Conservation (phyloP, 2,329 filamentous ascomycete species). For the Dothistroma pini region DNA sequence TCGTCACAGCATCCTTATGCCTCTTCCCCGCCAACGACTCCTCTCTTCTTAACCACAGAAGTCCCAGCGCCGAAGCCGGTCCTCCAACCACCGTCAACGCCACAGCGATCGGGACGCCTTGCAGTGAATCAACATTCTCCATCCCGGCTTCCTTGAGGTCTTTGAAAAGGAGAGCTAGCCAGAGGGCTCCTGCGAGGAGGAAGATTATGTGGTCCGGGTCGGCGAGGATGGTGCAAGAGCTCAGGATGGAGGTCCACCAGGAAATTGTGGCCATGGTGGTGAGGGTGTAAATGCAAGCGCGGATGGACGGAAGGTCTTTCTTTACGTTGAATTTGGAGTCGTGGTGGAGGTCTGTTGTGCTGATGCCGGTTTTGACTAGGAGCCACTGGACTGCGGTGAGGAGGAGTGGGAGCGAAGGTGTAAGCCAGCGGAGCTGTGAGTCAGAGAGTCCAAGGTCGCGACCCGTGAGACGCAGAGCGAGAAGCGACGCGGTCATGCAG, state of each 20-base stretch:
- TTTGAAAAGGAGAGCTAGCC: conserved; percentile 32
- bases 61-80: conserved; percentile 31
- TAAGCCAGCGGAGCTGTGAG: background rate
- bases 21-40: conserved; percentile 33
- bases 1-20: conserved; percentile 19
- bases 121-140: conserved; percentile 24
- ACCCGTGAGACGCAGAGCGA: conserved; percentile 10
- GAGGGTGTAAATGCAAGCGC: conserved; percentile 9
- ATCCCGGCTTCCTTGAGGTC: conserved; percentile 37
- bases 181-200: conserved; percentile 20
- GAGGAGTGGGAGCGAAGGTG: conserved; percentile 15
- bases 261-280: conserved; percentile 3
- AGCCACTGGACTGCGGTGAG: conserved; percentile 19
- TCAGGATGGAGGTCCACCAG: conserved; percentile 12
- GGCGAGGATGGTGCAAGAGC: conserved; percentile 2
- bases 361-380: conserved; percentile 21
- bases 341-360: conserved; percentile 19
- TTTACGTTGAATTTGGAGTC: conserved; percentile 15
- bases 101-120: conserved; percentile 21
- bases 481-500: conserved; percentile 26
- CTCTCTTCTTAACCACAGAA: conserved; percentile 38
- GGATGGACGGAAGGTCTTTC: conserved; percentile 18
- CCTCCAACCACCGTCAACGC: conserved; percentile 25
- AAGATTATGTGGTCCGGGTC: background rate
- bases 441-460: background rate